A percentile compares a stretch with the other conserved stretches of the same genome.
Evolutionary conservation across 495 filamentous ascomycete genomes (phyloP).

Genomic region (Penicillium steckii): DNA sequence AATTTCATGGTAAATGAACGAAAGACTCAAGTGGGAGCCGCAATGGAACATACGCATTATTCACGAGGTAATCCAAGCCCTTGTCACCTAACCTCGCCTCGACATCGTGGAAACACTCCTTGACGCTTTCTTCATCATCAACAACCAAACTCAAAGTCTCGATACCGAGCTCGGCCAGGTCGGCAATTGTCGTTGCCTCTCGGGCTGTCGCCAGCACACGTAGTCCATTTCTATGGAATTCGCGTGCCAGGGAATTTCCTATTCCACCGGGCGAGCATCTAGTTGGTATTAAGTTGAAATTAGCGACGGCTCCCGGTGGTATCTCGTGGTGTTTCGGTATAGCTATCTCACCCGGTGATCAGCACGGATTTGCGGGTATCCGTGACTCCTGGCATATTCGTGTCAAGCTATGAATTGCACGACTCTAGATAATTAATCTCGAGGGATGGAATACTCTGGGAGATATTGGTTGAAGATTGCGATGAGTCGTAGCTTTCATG

Average conservation of each 20-base stretch:
- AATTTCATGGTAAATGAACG: background rate
- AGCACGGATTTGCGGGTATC: constrained; percentile 43
- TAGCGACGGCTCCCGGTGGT: background rate
- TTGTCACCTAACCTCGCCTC: constrained; percentile 39
- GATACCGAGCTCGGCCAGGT: constrained; percentile 47
- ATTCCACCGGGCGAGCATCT: constrained; percentile 59
- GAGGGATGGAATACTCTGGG: no score
- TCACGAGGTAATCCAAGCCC: constrained; percentile 57
- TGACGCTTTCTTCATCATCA: constrained; percentile 45
- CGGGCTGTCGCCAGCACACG: constrained; percentile 60
- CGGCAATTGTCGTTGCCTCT: constrained; percentile 44
- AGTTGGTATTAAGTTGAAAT: constrained; percentile 5
- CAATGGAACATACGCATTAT: constrained; percentile 53
- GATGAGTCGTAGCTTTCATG: background rate
- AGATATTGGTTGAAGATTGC: background rate
- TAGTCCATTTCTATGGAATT: constrained; percentile 51
- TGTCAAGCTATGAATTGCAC: no score
- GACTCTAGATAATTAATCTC: no score
- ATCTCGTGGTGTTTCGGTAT: background rate
- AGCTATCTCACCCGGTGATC: constrained; percentile 45
- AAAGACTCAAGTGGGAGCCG: background rate
- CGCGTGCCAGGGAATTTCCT: constrained; percentile 55
- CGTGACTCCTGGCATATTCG: constrained; percentile 21
- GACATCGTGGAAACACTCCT: constrained; percentile 41
- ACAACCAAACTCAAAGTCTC: constrained; percentile 56